Evolutionary conservation across 2,329 filamentous ascomycete species (phyloP), one percentile per base, ranked within the genome.

Genomic region (Immersiporthe knoxdaviesiana): DNA sequence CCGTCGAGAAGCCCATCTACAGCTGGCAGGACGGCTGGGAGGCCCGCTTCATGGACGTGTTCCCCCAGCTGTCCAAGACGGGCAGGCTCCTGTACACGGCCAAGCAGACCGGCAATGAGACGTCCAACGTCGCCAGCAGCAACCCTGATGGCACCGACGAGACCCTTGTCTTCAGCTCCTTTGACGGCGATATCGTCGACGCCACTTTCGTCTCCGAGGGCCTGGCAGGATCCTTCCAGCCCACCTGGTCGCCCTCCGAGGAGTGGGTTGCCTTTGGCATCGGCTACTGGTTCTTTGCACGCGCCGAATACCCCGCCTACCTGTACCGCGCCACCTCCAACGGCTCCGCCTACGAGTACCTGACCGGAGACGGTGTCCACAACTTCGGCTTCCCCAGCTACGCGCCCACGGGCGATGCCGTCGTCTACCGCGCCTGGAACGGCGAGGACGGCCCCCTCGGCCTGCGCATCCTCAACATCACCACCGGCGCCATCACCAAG

Each of bases 31-130:
- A 56, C 8, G 77, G 81, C 5, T 82, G 77, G 77, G 81, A 82
- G 6, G 82, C 82, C 69, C 77, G 79, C 27, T 81, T 80, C 75
- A 81, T 77, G 59, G 81, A 83, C 65, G 79, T 83, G 3, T 82
- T 83, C 73, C 81, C 81, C 0, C 73, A 77, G 59, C 71, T 79
- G 21, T 74, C 73, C 11, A 58, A 64, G 69, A 67, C 72, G 60
- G 65, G 72, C 2, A 73, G 70, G 1, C 72, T 81, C 21, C 78
- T 75, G 16, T 77, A 79, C 24, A 82, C 80, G 0, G 74, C 79
- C 68, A 82, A 81, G 69, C 78, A 81, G 68, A 75, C 80, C 1
- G 80, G 79, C 16, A 81, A 81, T 66, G 78, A 77, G 2, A 80
- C 79, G 12, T 70, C 66, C 16, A 54, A 65, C 21, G 74, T 82